These are phyloP conservation scores for Epichloe sylvatica DNA, from an alignment of 2,329 filamentous ascomycete genomes.

Conservation along the genomic window DNA sequence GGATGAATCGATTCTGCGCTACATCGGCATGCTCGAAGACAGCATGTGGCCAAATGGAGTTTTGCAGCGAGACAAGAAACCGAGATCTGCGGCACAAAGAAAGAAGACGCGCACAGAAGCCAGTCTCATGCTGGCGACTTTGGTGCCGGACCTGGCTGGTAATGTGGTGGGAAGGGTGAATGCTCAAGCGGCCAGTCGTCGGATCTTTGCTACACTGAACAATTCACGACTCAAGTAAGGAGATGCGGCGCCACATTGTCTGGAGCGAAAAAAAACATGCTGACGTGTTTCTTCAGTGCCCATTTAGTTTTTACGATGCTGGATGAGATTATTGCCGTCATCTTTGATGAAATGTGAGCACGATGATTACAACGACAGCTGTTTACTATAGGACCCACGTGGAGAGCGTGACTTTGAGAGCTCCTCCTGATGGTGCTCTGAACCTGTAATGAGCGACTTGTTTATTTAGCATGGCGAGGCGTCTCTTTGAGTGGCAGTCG, in stretches of 20 bases:
- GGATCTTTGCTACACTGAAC: constrained; percentile 82
- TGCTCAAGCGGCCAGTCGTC: constrained; percentile 76
- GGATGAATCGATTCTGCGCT: constrained; percentile 65
- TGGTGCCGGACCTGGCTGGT: constrained; percentile 80
- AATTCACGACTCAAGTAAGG: constrained; percentile 77
- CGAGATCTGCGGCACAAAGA: constrained; percentile 59
- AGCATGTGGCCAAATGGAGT: constrained; percentile 69
- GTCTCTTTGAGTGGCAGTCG: not conserved
- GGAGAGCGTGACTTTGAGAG: not conserved
- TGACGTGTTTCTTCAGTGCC: constrained; percentile 27
- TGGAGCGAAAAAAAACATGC: not conserved
- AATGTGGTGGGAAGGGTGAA: constrained; percentile 89
- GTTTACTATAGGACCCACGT: not conserved
- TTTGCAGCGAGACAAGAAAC: constrained; percentile 31
- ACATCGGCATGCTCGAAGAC: constrained; percentile 59
- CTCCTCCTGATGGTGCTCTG: not conserved
- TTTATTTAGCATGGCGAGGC: constrained; percentile 3
- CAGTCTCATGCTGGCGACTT: constrained; percentile 72
- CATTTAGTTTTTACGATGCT: constrained; percentile 58
- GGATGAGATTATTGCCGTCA: constrained; percentile 52
- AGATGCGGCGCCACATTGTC: not conserved
- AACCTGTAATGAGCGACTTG: not conserved
- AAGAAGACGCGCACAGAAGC: constrained; percentile 73
- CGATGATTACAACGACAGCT: not conserved
- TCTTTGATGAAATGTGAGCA: constrained; percentile 37